Conservation (phyloP, 305 asterid genomes). For the Fraxinus sp. region DNA sequence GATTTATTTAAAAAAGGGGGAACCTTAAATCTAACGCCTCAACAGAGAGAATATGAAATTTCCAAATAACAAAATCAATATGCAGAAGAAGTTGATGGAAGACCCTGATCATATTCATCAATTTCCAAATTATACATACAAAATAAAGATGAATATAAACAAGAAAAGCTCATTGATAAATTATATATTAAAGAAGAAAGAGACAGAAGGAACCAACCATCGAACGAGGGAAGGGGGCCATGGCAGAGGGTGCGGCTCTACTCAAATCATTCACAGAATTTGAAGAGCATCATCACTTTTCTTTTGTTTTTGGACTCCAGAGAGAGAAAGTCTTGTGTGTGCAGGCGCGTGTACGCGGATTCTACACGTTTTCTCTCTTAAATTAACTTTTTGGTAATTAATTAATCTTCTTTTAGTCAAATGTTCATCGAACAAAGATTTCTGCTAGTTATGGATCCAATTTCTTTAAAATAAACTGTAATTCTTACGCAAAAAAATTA, state of each 20-base stretch:
- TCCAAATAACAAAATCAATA: neutral
- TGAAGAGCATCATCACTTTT: neutral
- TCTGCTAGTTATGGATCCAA: no score
- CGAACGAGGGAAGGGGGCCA: constrained; percentile 77
- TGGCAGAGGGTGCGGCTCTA: constrained; percentile 56
- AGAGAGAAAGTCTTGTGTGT: neutral
- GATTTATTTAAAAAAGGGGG: neutral
- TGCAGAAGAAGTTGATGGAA: neutral
- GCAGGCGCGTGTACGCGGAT: constrained; percentile 1
- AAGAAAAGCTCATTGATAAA: neutral
- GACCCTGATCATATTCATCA: constrained; percentile 16
- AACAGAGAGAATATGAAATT: neutral
- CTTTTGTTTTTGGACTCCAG: neutral
- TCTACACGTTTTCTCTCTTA: neutral
- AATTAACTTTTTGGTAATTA: neutral
- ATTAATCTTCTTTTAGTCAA: no score
- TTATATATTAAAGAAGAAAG: neutral
- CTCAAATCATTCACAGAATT: constrained; percentile 42
- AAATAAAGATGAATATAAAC: neutral
- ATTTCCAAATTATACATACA: neutral
- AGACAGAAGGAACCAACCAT: constrained; percentile 35
- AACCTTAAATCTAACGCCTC: neutral
- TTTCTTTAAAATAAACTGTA: no score
- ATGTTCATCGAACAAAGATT: neutral
- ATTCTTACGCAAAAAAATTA: no score